These are phyloP conservation scores for Tetrahymena malaccensis DNA, from an alignment of 73 alveolate species.

Conservation along the genomic window DNA sequence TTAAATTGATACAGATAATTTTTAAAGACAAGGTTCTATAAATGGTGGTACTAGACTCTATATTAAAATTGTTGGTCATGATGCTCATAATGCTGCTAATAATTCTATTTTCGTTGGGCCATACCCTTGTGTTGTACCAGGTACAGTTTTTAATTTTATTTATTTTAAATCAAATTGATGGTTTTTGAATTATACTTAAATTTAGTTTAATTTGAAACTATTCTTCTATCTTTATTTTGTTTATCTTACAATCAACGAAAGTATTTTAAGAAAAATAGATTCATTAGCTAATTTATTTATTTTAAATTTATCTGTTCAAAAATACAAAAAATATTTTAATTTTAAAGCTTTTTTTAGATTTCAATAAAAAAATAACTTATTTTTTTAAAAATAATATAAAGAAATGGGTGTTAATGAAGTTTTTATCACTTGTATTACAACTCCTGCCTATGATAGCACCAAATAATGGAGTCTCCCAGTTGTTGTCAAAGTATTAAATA, in stretches of 20 bases:
- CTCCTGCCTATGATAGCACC: conserved; percentile 20
- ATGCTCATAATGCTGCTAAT: conserved; percentile 22
- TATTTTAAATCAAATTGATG: too few relatives aligned
- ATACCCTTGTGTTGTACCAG: conserved; percentile 33
- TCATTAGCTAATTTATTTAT: too few relatives aligned
- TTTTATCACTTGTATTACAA: conserved; percentile 25
- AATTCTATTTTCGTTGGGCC: conserved; percentile 33
- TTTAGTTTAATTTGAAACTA: too few relatives aligned
- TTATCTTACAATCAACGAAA: neutral
- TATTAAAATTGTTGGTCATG: neutral
- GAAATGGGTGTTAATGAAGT: conserved; percentile 31
- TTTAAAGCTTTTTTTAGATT: neutral
- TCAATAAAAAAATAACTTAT: neutral
- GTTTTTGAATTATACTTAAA: too few relatives aligned
- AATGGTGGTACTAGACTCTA: neutral
- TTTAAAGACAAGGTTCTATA: neutral
- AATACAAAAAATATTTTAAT: too few relatives aligned
- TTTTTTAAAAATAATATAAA: neutral
- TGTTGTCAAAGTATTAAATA: neutral
- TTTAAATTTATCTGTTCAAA: too few relatives aligned
- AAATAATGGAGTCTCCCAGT: conserved; percentile 9
- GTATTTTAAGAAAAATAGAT: too few relatives aligned
- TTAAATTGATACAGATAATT: neutral
- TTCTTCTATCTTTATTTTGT: neutral
- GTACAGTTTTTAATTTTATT: neutral